Base-by-base conservation (phyloP, 306 rosid species). In the Nissolia schottii region DNA sequence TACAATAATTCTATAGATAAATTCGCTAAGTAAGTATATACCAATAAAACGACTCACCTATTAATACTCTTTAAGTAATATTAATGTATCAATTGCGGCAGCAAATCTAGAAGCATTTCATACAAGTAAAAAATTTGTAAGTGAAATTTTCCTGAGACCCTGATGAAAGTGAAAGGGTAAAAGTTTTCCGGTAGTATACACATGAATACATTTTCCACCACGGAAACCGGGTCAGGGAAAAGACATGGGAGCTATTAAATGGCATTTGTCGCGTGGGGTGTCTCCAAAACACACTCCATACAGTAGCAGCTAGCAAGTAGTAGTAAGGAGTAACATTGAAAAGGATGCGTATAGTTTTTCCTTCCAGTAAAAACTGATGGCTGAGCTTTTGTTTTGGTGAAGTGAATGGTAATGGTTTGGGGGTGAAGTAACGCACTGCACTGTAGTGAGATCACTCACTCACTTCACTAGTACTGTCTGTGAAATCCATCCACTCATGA, bases 181-280 rank as follows among this genome's bases (percentile, higher is more conserved):
- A 54, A 61, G 58, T 59, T 67, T 19, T 51, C 19, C 1, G 11
- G 48, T 12, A 11, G 29, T 23, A 38, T 53, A 68, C 27, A 49
- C 34, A 31, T 59, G 62, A 12, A 45, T 14, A n/a, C n/a, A n/a
- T 45, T 80, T 29, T 74, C 10, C 41, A 50, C 63, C 80, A 70
- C 55, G 67, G 53, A 64, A 77, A 66, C 7, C 11, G 5, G 29
- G 41, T 40, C 46, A 12, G 23, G 62, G 61, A 19, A 9, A 74
- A 25, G 54, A 59, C 74, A 61, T 50, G 4, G 31, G 74, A 15
- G 16, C 8, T 13, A 79, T 76, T 75, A 73, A 81, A 66, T 68
- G 75, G 50, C 2, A 65, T 85, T 81, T 85, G 93, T 88, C 84
- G 57, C 16, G 18, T 32, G 46, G 49, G 73, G 18, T 86, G 79